These are phyloP conservation scores for Boletellus ananiceps DNA, from an alignment of 768 basidiomycete species.

Conservation along the genomic window DNA sequence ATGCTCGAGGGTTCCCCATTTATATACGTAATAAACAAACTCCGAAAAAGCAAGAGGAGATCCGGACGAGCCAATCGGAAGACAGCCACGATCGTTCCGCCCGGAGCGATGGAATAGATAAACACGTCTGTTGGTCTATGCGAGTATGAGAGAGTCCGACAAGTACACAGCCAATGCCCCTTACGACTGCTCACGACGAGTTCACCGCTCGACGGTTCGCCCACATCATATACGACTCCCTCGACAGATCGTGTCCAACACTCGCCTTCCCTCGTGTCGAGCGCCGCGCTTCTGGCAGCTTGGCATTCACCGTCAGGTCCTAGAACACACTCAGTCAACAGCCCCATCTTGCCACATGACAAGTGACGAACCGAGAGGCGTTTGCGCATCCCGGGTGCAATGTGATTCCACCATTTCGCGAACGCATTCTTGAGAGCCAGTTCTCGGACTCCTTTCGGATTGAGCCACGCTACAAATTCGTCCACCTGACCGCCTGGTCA, in stretches of 20 bases:
- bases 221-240: conserved; percentile 89
- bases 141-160: conserved; percentile 10
- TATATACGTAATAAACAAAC: not conserved
- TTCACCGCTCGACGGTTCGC: conserved; percentile 70
- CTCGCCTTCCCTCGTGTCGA: conserved; percentile 65
- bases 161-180: not conserved
- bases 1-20: too few species aligned
- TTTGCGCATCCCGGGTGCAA: conserved; percentile 73
- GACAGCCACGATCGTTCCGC: conserved; percentile 7
- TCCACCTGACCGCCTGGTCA: conserved; percentile 54
- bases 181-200: conserved; percentile 16
- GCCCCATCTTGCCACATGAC: not conserved
- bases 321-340: conserved; percentile 26
- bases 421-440: conserved; percentile 70
- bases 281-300: conserved; percentile 74
- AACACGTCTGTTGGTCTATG: conserved; percentile 16
- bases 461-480: conserved; percentile 83
- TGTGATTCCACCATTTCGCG: conserved; percentile 80
- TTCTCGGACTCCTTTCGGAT: conserved; percentile 88
- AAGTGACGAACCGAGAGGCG: conserved; percentile 59
- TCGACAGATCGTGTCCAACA: conserved; percentile 55
- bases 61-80: conserved; percentile 6
- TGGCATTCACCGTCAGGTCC: conserved; percentile 68
- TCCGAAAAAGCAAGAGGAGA: not conserved
- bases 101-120: conserved; percentile 17